phyloP scores from a whole-genome alignment of 179 eudicot species.

The Monotropa hypopitys region DNA sequence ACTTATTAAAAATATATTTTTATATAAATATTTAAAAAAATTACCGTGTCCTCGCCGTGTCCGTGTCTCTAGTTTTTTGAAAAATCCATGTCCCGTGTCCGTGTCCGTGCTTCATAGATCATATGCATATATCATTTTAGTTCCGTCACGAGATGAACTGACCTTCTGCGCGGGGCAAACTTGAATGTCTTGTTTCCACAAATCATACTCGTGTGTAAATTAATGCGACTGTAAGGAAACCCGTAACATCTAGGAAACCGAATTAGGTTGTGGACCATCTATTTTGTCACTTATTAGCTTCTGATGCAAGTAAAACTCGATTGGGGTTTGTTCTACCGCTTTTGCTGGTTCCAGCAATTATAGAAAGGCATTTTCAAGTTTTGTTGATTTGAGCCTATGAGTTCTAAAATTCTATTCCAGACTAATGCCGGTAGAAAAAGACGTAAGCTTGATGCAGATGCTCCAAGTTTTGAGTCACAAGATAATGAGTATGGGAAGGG shows the following conservation, averaged over 20 bases:
- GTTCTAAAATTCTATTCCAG: slow-evolving; percentile 26
- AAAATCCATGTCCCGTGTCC: too few relatives aligned
- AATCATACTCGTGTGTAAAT: not conserved
- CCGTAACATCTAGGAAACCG: not conserved
- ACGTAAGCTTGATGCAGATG: slow-evolving; percentile 66
- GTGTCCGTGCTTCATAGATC: too few relatives aligned
- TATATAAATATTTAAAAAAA: too few relatives aligned
- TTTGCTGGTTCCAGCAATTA: not conserved
- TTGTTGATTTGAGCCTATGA: not conserved
- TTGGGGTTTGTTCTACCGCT: not conserved
- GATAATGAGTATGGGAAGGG: slow-evolving; percentile 38
- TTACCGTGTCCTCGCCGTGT: too few relatives aligned
- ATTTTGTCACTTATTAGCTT: not conserved
- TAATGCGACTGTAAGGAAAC: not conserved
- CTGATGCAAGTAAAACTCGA: not conserved
- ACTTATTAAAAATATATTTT: too few relatives aligned
- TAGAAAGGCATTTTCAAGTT: not conserved
- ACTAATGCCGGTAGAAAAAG: slow-evolving; percentile 62
- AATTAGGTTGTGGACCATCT: not conserved
- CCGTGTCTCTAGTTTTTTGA: too few relatives aligned
- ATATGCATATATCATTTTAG: not conserved
- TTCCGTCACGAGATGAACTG: not conserved
- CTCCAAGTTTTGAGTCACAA: slow-evolving; percentile 51
- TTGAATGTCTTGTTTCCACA: not conserved
- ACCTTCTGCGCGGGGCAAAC: not conserved